These are phyloP conservation scores for Brasilioporus rufonigricans DNA, from an alignment of 768 basidiomycete species.

Conservation along the genomic window DNA sequence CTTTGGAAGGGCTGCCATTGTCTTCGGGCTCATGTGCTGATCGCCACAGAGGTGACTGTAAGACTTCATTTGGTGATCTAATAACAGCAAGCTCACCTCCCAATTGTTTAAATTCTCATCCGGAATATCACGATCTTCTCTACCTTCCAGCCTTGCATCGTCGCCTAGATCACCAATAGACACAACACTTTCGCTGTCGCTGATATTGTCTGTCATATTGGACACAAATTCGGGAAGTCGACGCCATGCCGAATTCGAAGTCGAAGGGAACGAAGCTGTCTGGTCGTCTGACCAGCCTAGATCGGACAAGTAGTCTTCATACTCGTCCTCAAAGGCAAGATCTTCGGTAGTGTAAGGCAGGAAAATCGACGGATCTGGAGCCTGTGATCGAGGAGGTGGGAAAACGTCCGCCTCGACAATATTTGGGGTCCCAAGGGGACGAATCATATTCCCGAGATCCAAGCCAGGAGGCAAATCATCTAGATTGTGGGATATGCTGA, in stretches of 20 bases:
- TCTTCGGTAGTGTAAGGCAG: constrained; percentile 92
- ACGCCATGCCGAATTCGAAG: constrained; percentile 68
- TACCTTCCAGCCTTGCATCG: constrained; percentile 64
- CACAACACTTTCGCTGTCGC: constrained; percentile 91
- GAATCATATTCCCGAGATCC: constrained; percentile 70
- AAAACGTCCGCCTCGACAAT: constrained; percentile 88
- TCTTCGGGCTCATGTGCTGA: constrained; percentile 95
- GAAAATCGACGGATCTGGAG: constrained; percentile 79
- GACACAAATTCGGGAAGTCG: constrained; percentile 76
- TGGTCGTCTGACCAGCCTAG: constrained; percentile 71
- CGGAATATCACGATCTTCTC: constrained; percentile 58
- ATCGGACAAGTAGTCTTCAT: constrained; percentile 93
- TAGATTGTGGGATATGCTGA: constrained; percentile 79
- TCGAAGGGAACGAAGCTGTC: constrained; percentile 34
- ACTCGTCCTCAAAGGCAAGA: constrained; percentile 94
- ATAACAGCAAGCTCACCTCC: constrained; percentile 63
- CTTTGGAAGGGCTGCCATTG: constrained; percentile 89
- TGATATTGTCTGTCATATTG: constrained; percentile 83
- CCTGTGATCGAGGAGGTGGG: constrained; percentile 87
- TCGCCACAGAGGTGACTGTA: not conserved
- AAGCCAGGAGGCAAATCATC: constrained; percentile 76
- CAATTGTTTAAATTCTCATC: constrained; percentile 92
- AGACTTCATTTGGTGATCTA: not conserved
- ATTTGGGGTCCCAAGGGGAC: constrained; percentile 74
- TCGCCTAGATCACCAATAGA: constrained; percentile 88